Percentiles rank a stretch among this genome's conserved stretches.
Evolutionary conservation across 2,329 filamentous ascomycete genomes (phyloP).

Genomic region (Venturia nashicola): DNA sequence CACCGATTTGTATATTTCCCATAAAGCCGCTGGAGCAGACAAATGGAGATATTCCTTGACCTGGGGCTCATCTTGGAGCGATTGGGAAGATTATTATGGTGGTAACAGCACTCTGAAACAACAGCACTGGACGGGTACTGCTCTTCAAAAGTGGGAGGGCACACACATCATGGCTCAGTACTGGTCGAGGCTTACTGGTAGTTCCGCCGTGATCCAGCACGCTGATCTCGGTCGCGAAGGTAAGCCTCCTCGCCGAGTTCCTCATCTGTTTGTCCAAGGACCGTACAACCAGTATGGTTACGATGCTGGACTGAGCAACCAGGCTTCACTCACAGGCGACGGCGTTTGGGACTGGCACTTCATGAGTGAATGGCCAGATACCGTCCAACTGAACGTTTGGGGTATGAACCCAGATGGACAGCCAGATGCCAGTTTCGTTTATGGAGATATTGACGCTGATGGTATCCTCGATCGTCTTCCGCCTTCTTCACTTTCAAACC

Average conservation of each 20-base stretch:
- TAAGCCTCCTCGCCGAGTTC: constrained; percentile 37
- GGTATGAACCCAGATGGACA: constrained; percentile 51
- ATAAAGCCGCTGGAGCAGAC: constrained; percentile 49
- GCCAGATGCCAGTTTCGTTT: constrained; percentile 47
- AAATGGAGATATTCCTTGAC: constrained; percentile 51
- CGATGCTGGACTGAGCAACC: constrained; percentile 45
- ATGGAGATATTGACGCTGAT: constrained; percentile 50
- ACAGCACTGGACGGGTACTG: constrained; percentile 46
- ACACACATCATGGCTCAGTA: constrained; percentile 53
- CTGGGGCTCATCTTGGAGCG: constrained; percentile 46
- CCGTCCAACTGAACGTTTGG: constrained; percentile 53
- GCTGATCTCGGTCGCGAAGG: constrained; percentile 35
- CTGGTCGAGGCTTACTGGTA: constrained; percentile 46
- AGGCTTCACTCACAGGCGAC: constrained; percentile 31
- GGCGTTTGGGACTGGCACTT: constrained; percentile 48
- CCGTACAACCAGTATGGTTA: constrained; percentile 53
- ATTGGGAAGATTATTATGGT: constrained; percentile 45
- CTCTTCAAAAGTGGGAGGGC: constrained; percentile 45
- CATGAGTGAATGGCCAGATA: constrained; percentile 50
- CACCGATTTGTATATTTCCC: constrained; percentile 37
- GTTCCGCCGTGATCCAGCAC: constrained; percentile 48
- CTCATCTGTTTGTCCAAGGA: constrained; percentile 51
- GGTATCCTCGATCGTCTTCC: constrained; percentile 49
- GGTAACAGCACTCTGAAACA: constrained; percentile 35
- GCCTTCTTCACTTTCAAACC: constrained; percentile 42